A percentile compares a stretch with the other conserved stretches of the same genome.
These are phyloP conservation scores for Diaporthe longicolla DNA, from an alignment of 2,329 filamentous ascomycete genomes.

Conservation along the genomic window DNA sequence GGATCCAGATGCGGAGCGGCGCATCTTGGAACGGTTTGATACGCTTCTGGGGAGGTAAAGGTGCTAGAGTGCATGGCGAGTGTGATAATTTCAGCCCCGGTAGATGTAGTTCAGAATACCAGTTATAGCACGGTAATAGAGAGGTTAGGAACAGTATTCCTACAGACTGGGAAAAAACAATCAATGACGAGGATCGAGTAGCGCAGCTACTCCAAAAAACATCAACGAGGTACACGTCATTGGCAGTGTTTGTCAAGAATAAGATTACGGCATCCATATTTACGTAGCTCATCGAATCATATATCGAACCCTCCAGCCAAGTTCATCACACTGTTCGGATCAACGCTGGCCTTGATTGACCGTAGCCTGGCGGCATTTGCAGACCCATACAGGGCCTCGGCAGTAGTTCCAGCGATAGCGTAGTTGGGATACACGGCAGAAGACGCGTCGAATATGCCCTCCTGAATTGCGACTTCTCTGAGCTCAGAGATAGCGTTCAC, in stretches of 20 bases:
- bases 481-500: slow-evolving; percentile 46
- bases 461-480: slow-evolving; percentile 48
- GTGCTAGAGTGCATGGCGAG: too few species aligned
- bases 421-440: slow-evolving; percentile 48
- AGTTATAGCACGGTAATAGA: too few species aligned
- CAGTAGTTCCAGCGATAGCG: slow-evolving; percentile 44
- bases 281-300: not conserved
- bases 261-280: not conserved
- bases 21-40: not conserved
- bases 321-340: slow-evolving; percentile 49
- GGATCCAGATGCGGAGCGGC: not conserved
- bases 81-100: too few species aligned
- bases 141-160: too few species aligned
- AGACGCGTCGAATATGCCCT: slow-evolving; percentile 48
- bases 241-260: too few species aligned
- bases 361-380: slow-evolving; percentile 45
- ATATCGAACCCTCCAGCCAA: slow-evolving; percentile 45
- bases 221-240: too few species aligned
- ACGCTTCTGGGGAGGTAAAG: not conserved
- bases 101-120: too few species aligned
- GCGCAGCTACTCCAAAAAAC: too few species aligned
- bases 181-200: too few species aligned
- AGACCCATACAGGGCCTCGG: slow-evolving; percentile 45
- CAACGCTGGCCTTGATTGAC: slow-evolving; percentile 43
- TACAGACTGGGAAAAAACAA: too few species aligned